Base-by-base conservation (phyloP, 352 stramenopile species). In the Globisporangium canariense region DNA sequence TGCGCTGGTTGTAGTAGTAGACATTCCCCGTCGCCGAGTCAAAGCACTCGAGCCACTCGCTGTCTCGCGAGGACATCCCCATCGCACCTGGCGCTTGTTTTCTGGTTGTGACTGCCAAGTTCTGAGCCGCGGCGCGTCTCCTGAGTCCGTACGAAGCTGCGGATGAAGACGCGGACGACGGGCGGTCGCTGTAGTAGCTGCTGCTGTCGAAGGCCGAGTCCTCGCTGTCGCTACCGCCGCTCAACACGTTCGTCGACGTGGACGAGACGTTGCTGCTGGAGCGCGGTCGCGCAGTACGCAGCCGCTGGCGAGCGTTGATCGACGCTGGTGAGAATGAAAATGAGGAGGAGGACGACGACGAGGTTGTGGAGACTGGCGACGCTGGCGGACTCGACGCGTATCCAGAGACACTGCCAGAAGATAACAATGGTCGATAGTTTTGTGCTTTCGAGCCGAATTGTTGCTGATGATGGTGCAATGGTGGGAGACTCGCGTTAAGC, bases 1-100 rank as follows among this genome's bases (percentile, higher is more conserved):
- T 93, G 65, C 68, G 68, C 40, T 86, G 81, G 66, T 89, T 91
- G 69, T 91, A 91, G 71, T 83, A 87, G 53, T 94, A 93, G 16
- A 67, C 62, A 30, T 70, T 84, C 25, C 80, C 77, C 3, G 70
- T 79, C 28, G 66, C 56, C 32, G 79, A 64, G 64, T 94, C 83
- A 41, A 85, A 71, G 65, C 78, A 90, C 50, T 87, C 71, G 46
- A 91, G 68, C 82, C 81, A 93, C 40, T 76, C 69, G 47, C 9
- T 46, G 20, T 55, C 32, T 25, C 20, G 28, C 20, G 38, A 32
- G 11, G 32, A 38, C n/a, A 22, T 3, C 25, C n/a, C 18, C 28
- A 34, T 40, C 25, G 8, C 3, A 38, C 22, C 5, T 51, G 14
- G 9, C 32, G 60, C 25, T 47, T 38, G 22, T 36, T 38, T 11